Evolutionary conservation across 257 asterid genomes (phyloP).

Genomic region (Solanum chmielewskii): DNA sequence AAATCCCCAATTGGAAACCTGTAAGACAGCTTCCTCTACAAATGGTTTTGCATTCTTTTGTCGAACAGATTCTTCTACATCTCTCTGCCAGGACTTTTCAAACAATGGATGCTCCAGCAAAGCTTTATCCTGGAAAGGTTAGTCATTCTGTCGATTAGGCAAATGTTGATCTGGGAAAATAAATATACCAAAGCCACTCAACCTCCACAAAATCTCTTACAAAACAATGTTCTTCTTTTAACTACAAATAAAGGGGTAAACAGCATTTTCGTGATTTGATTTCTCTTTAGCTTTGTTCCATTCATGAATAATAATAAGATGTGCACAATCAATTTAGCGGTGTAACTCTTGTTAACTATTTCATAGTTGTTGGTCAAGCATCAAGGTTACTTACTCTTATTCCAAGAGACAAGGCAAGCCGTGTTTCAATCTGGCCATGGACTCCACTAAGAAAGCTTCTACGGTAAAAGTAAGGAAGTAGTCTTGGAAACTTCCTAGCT

Average conservation of each 20-base stretch:
- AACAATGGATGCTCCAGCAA: conserved; percentile 41
- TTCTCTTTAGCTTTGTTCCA: neutral
- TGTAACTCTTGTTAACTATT: neutral
- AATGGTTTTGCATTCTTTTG: conserved; percentile 63
- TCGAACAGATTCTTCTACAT: conserved; percentile 83
- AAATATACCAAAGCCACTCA: neutral
- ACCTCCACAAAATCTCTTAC: neutral
- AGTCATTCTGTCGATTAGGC: conserved; percentile 9
- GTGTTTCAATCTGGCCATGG: conserved; percentile 51
- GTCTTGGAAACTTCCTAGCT: conserved; percentile 62
- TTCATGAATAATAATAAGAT: neutral
- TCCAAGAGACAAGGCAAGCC: conserved; percentile 60
- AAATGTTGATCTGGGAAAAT: neutral
- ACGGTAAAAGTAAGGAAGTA: conserved; percentile 57
- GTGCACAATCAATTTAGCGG: neutral
- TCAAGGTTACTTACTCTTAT: conserved; percentile 40
- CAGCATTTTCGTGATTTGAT: neutral
- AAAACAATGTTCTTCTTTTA: neutral
- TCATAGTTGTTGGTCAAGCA: neutral
- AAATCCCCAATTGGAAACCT: conserved; percentile 91
- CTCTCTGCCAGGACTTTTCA: conserved; percentile 73
- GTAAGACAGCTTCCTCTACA: conserved; percentile 76
- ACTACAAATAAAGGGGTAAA: neutral
- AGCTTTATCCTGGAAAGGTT: conserved; percentile 57
- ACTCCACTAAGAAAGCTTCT: conserved; percentile 80